Evolutionary conservation across 805 yeast species (phyloP), one percentile per base, ranked within the genome.

Genomic region (Sungouiozyma ichnusensis): DNA sequence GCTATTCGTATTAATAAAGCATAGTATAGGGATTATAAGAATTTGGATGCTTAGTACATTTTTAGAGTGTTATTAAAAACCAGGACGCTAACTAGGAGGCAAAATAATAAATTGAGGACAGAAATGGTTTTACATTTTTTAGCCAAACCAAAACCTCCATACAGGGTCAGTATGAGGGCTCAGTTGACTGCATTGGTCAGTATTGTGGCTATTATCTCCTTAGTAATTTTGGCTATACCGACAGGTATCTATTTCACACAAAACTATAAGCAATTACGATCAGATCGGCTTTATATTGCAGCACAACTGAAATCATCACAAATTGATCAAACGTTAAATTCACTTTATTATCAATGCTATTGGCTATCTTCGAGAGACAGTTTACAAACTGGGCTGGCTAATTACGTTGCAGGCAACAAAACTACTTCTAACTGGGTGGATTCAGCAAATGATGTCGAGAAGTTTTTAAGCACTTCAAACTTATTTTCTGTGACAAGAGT

Each of bases 271-370:
- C 62, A 71, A 37, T 61, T 83, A 36, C 69, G 94, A 52, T 76
- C 79, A 1, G 87, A 84, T 47, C 72, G 87, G 43, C 65, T 87
- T 19, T 75, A 74, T 51, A 85, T 85, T 36, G 83, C 86, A 16
- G 83, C 95, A 2, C 83, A 83, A 58, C 66, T 87, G 43, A 86
- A 85, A 59, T 77, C 90, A 0, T 74, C 88, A 0, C 95, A 87
- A 59, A 67, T 86, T 16, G 72, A 71, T 42, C 95, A 85, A 61
- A 73, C 76, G 34, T 64, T 84, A 44, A 73, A 73, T 44, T 72
- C 69, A 46, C 65, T 76, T 20, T 80, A 77, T 57, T 83, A 79
- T 54, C 94, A 85, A 59, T 72, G 79, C 2, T 71, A 72, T 43
- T 78, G 82, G 67, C 64, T 86, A 8, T 65, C 85, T 1, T 67